These are phyloP conservation scores for Rhodomyrtus tomentosa DNA, from an alignment of 345 rosid genomes.

Conservation along the genomic window DNA sequence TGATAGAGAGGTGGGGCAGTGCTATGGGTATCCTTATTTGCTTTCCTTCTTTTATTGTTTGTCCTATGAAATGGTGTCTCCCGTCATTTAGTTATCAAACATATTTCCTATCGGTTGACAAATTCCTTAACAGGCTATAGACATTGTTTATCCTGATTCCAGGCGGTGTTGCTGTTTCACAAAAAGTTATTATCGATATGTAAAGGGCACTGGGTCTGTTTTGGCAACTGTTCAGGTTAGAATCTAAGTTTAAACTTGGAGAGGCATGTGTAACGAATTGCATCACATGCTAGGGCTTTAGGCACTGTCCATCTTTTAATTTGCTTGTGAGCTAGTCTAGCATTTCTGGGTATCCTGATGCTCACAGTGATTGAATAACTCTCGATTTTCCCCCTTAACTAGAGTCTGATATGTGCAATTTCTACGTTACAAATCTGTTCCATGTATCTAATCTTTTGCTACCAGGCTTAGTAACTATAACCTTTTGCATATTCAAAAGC, in stretches of 20 bases:
- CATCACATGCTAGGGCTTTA: neutral
- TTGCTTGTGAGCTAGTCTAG: neutral
- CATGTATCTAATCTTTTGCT: neutral
- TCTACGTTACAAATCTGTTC: neutral
- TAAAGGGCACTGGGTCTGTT: conserved; percentile 92
- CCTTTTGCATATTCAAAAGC: neutral
- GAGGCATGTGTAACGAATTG: neutral
- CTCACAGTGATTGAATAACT: neutral
- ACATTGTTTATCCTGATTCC: conserved; percentile 87
- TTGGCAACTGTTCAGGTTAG: conserved; percentile 73
- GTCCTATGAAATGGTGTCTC: neutral
- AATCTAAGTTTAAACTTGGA: neutral
- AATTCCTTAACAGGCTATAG: conserved; percentile 27
- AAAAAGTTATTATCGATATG: conserved; percentile 85
- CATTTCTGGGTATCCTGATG: neutral
- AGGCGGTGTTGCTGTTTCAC: conserved; percentile 93
- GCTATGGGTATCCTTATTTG: conserved; percentile 80
- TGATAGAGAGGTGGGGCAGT: conserved; percentile 92
- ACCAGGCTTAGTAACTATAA: neutral
- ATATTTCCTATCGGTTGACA: neutral
- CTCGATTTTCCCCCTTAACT: neutral
- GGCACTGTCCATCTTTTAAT: neutral
- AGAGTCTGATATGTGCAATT: neutral
- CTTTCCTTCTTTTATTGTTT: neutral
- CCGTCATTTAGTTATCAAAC: neutral